Conservation (phyloP, 2,329 filamentous ascomycete genomes). For the Sporothrix luriei region DNA sequence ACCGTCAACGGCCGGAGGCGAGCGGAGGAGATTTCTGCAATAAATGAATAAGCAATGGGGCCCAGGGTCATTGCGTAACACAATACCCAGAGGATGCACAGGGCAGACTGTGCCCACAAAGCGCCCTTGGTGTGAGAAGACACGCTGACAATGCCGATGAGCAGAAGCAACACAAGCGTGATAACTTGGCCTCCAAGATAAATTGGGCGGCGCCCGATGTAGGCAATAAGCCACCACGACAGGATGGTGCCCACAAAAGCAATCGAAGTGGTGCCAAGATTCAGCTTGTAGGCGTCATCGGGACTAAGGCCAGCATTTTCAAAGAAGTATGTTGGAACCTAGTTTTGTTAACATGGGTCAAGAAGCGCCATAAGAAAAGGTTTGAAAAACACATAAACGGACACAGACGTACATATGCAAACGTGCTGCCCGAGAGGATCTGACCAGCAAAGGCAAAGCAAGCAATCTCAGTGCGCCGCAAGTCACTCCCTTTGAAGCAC, state of each 20-base stretch:
- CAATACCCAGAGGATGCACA: conserved; percentile 34
- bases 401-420: conserved; percentile 42
- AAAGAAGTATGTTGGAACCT: conserved; percentile 34
- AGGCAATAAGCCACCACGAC: conserved; percentile 33
- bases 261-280: conserved; percentile 44
- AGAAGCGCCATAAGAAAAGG: background rate
- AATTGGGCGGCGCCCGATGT: conserved; percentile 34
- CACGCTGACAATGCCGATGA: conserved; percentile 37
- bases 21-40: conserved; percentile 43
- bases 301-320: conserved; percentile 41
- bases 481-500: conserved; percentile 52
- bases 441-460: conserved; percentile 43
- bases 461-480: conserved; percentile 51
- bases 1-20: conserved; percentile 44
- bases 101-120: conserved; percentile 27
- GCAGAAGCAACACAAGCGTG: conserved; percentile 33
- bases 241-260: conserved; percentile 32
- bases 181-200: conserved; percentile 32
- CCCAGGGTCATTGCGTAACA: conserved; percentile 45
- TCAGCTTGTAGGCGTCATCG: conserved; percentile 42
- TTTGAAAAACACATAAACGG: background rate
- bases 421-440: conserved; percentile 42
- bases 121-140: conserved; percentile 10
- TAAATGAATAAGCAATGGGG: conserved; percentile 44
- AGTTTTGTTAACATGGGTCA: background rate